phyloP scores from a whole-genome alignment of 768 basidiomycete species.

The Rhodotorula babjevae region DNA sequence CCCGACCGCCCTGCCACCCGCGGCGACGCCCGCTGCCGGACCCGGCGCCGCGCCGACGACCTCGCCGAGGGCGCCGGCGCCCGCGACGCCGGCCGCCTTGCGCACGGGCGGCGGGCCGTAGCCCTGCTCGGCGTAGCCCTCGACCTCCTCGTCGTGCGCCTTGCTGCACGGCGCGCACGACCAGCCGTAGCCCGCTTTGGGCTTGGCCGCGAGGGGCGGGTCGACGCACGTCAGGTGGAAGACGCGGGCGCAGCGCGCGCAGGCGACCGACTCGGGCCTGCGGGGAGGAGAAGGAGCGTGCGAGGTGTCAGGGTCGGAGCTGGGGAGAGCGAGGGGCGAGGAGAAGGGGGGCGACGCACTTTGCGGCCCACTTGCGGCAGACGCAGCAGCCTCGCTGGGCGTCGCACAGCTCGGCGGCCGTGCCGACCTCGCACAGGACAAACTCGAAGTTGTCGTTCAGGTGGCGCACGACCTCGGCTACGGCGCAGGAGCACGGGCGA shows the following conservation, averaged over 20 bases:
- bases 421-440: conserved; percentile 88
- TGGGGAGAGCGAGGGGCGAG: too few relatives aligned
- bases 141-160: conserved; percentile 60
- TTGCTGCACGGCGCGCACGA: conserved; percentile 89
- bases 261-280: conserved; percentile 70
- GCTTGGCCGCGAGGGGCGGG: conserved; percentile 83
- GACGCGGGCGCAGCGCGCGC: conserved; percentile 83
- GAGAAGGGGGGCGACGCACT: conserved; percentile 53
- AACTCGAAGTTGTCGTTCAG: conserved; percentile 84
- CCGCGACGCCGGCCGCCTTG: conserved; percentile 1
- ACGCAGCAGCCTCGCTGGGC: conserved; percentile 74
- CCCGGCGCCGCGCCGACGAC: too few relatives aligned
- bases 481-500: conserved; percentile 52
- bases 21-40: too few relatives aligned
- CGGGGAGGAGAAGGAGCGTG: accelerated
- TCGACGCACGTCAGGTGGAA: conserved; percentile 94
- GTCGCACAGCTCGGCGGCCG: conserved; percentile 84
- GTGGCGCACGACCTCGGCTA: conserved; percentile 69
- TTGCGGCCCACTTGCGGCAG: conserved; percentile 83
- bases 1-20: not conserved
- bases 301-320: too few relatives aligned
- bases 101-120: conserved; percentile 10
- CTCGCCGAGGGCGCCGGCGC: too few relatives aligned
- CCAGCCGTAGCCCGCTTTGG: conserved; percentile 95
- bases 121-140: conserved; percentile 40